Conservation (phyloP, 805 yeast species). For the Ogataea sp. region DNA sequence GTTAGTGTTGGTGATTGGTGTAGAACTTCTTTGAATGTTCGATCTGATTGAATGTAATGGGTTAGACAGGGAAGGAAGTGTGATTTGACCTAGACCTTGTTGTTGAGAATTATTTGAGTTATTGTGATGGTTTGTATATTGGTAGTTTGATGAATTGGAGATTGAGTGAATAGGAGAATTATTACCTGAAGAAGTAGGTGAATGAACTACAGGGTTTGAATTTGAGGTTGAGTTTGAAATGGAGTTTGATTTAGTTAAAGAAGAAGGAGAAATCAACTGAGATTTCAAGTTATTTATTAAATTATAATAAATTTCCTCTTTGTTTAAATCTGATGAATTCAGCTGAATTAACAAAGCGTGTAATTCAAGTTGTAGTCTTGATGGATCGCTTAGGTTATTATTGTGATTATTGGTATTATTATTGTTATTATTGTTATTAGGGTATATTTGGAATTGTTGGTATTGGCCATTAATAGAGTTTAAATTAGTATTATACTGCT, state of each 20-base stretch:
- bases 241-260: conserved; percentile 15
- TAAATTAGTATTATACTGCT: no score
- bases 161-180: conserved; percentile 8
- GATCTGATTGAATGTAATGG: no score
- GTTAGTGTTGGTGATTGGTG: no score
- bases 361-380: conserved; percentile 18
- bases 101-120: conserved; percentile 3
- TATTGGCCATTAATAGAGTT: no score
- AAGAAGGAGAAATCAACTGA: conserved; percentile 3
- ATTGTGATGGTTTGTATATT: conserved; percentile 1
- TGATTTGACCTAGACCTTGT: not conserved
- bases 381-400: conserved; percentile 2
- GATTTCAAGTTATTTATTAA: conserved; percentile 16
- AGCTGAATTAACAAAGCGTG: conserved; percentile 20
- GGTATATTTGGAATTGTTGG: no score
- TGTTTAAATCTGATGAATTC: conserved; percentile 13
- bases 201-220: conserved; percentile 3
- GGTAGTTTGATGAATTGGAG: not conserved
- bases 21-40: no score
- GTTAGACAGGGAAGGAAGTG: not conserved
- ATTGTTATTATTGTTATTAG: not conserved
- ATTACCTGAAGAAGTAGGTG: conserved; percentile 12
- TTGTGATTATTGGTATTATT: not conserved
- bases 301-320: conserved; percentile 18
- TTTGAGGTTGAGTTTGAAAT: conserved; percentile 2